phyloP scores from a whole-genome alignment of 1,284 basidiomycete genomes.

The Xerocomus amazonicus region DNA sequence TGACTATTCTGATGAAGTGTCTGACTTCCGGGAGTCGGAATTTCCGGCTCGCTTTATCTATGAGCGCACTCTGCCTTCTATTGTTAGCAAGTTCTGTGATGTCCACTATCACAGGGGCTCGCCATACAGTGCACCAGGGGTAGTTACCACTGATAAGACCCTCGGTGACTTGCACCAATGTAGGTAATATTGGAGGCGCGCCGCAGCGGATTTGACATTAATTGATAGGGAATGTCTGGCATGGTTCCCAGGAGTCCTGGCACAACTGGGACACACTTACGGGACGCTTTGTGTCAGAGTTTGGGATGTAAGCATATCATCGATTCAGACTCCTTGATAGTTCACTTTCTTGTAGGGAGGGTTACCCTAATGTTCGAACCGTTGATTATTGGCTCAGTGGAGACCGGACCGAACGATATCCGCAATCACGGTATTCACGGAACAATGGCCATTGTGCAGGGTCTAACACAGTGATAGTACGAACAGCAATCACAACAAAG shows the following conservation, averaged over 20 bases:
- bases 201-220: conserved; percentile 1
- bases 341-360: conserved; percentile 51
- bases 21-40: conserved; percentile 77
- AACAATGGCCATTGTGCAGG: conserved; percentile 12
- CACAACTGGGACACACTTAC: conserved; percentile 84
- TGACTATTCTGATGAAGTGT: conserved; percentile 77
- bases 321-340: not conserved
- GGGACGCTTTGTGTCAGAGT: conserved; percentile 87
- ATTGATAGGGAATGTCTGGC: conserved; percentile 82
- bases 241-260: conserved; percentile 84
- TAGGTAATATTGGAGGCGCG: conserved; percentile 31
- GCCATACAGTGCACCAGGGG: conserved; percentile 81
- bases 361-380: conserved; percentile 80
- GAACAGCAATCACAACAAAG: conserved; percentile 86
- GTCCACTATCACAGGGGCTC: conserved; percentile 80
- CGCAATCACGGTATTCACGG: conserved; percentile 74
- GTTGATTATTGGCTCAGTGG: conserved; percentile 79
- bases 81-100: conserved; percentile 62
- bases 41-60: conserved; percentile 89
- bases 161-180: conserved; percentile 88
- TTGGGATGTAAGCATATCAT: conserved; percentile 64
- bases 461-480: conserved; percentile 39
- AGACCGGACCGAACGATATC: conserved; percentile 68
- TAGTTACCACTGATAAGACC: conserved; percentile 67
- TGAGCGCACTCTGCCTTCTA: conserved; percentile 73